Conservation (phyloP, 371 early-diverging fungal species). For the Basidiobolus meristosporus region DNA sequence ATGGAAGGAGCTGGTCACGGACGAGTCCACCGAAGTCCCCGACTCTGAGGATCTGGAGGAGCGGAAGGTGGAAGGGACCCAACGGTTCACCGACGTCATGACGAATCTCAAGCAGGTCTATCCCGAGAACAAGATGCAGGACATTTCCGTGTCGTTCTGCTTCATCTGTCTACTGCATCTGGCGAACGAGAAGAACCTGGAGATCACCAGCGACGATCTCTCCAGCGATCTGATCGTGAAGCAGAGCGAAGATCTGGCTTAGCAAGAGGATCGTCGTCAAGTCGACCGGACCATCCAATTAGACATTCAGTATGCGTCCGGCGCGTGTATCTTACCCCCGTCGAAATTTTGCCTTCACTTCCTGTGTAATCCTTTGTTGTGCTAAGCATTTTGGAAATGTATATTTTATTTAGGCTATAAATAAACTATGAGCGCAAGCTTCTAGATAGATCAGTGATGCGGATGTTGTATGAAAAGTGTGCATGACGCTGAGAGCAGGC, state of each 20-base stretch:
- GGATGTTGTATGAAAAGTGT: no score
- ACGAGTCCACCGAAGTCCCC: background rate
- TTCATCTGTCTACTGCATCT: conserved; percentile 92
- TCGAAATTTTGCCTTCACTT: no score
- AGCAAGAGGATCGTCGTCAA: no score
- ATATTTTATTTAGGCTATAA: no score
- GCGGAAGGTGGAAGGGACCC: conserved; percentile 21
- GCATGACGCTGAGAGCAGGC: no score
- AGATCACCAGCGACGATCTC: conserved; percentile 9
- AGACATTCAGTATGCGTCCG: no score
- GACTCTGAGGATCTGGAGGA: conserved; percentile 6
- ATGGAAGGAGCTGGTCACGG: conserved; percentile 45
- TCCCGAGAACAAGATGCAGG: conserved; percentile 51
- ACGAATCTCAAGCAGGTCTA: conserved; percentile 45
- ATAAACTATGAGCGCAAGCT: no score
- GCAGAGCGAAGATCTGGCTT: background rate
- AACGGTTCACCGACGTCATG: conserved; percentile 52
- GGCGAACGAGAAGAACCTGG: conserved; percentile 79
- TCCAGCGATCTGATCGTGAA: conserved; percentile 3
- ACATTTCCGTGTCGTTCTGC: conserved; percentile 87
- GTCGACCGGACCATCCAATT: no score
- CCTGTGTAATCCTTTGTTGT: no score
- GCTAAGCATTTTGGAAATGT: no score
- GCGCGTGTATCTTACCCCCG: no score
- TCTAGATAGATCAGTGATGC: no score